These are phyloP conservation scores for Mediolabrus comicus DNA, from an alignment of 108 stramenopile species.

Conservation along the genomic window DNA sequence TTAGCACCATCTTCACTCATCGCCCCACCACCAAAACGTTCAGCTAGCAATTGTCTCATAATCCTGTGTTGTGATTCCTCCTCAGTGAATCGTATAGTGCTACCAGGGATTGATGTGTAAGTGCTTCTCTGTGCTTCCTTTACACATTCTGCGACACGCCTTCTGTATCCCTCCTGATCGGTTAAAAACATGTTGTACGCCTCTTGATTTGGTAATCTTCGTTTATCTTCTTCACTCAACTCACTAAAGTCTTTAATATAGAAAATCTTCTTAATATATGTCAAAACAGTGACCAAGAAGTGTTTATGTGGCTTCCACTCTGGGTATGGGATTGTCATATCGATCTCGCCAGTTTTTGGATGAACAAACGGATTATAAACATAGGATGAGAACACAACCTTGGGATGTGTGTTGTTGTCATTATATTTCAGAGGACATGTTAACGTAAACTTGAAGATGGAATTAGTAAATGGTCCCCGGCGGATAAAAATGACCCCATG, in stretches of 20 bases:
- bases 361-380: conserved; percentile 92
- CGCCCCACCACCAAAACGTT: conserved; percentile 59
- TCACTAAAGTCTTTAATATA: conserved; percentile 83
- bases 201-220: conserved; percentile 51
- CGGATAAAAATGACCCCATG: conserved; percentile 95
- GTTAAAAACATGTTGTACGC: conserved; percentile 57
- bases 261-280: conserved; percentile 97
- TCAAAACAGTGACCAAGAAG: conserved; percentile 91
- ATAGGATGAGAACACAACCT: conserved; percentile 73
- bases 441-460: conserved; percentile 93
- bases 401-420: conserved; percentile 80
- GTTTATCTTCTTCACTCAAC: conserved; percentile 43
- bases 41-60: conserved; percentile 69
- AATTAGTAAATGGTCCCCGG: conserved; percentile 86
- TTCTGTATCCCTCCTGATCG: conserved; percentile 61
- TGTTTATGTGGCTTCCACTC: conserved; percentile 88
- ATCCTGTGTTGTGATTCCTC: conserved; percentile 65
- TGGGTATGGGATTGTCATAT: conserved; percentile 75
- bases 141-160: conserved; percentile 73
- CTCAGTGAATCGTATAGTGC: conserved; percentile 70
- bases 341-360: conserved; percentile 80
- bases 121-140: conserved; percentile 75
- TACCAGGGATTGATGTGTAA: conserved; percentile 66
- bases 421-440: conserved; percentile 86
- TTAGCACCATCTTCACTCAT: background rate